Base-by-base conservation (phyloP, 2,329 filamentous ascomycete species). In the Sporothrix dimorphospora region DNA sequence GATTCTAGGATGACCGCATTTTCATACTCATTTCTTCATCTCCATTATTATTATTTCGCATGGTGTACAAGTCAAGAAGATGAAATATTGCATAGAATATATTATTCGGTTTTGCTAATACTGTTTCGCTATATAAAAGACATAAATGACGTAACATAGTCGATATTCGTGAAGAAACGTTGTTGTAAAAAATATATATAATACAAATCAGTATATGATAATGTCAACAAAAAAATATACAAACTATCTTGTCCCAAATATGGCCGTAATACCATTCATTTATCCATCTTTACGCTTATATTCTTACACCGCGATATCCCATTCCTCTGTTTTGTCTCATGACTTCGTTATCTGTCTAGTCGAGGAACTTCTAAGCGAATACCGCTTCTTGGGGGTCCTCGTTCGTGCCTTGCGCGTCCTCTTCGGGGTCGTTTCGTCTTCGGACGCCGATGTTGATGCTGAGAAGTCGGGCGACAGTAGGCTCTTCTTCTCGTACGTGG, bases 361-460 rank as follows among this genome's bases (percentile, higher is more conserved):
- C 30, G 27, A 40, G 30, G 30, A 19, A 3, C 16, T 34, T 53
- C 71, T 21, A 3, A 59, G 42, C 47, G 53, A 6, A 30, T 59
- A 68, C 53, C 53, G 53, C 42, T 57, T 38, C 45, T 51, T 49
- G 42, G 63, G 24, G 3, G 42, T 47, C 61, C 40, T 66, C 42
- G 5, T 45, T 5, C 38, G 40, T 7, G 45, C 14, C 24, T 42
- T 40, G 55, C 34, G 27, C 4, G 53, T 42, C 7, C 30, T 34
- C 65, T 51, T 51, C 8, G 51, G 40, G 27, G 57, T 53, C 27
- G 66, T 51, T 42, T 57, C 65, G 12, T 69, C 57, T 8, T 68
- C 70, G 0, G 55, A 63, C n/a, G 27, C 57, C 12, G 51, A 19
- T 4, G 51, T 45, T 0, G 63, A 51, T 11, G 51, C 9, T 12